Evolutionary conservation across 352 stramenopile genomes (phyloP), one percentile per base, ranked within the genome.

Genomic region (Pythium insidiosum): DNA sequence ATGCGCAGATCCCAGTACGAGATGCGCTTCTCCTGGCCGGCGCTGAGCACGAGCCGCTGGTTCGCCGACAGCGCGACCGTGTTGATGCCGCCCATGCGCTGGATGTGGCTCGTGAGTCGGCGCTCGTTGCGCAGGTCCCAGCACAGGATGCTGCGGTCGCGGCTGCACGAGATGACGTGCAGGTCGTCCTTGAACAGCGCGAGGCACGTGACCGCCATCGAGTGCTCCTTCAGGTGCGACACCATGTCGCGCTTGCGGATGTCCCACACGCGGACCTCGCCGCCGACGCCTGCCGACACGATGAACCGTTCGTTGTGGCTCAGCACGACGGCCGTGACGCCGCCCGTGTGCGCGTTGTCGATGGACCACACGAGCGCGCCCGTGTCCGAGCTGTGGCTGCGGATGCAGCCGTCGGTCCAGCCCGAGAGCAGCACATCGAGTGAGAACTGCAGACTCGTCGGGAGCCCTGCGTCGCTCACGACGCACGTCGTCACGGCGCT

Each of bases 21-120:
- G 35, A 97, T 88, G n/a, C 81, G 70, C 41, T 94, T 93, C 34
- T 97, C 89, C 53, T 97, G 89, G 1, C 89, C 90, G 21, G 88
- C 84, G 31, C 82, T 96, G 19, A 97, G 59, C 28, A 97, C 84
- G 31, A 90, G 62, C n/a, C 61, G 84, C 52, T 97, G 66, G 59
- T 97, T 81, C 15, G 62, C 43, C 11, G 72, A 82, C n/a, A 97
- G 61, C 39, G 88, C 83, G 39, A 97, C 72, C 1, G 74, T 86
- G 63, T 97, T 96, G 61, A 97, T 89, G 19, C 83, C 86, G 31
- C 91, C 91, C 85, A 97, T 97, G 42, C 89, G 74, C 54, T 97
- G 89, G 38, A 88, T 92, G 50, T 97, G 88, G 50, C 68, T 88
- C 41, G 72, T 84, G 43, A 95, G 72, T 38, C 77, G 73, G 6